phyloP scores from a whole-genome alignment of 768 basidiomycete species.

The Candolleomyces efflorescens region DNA sequence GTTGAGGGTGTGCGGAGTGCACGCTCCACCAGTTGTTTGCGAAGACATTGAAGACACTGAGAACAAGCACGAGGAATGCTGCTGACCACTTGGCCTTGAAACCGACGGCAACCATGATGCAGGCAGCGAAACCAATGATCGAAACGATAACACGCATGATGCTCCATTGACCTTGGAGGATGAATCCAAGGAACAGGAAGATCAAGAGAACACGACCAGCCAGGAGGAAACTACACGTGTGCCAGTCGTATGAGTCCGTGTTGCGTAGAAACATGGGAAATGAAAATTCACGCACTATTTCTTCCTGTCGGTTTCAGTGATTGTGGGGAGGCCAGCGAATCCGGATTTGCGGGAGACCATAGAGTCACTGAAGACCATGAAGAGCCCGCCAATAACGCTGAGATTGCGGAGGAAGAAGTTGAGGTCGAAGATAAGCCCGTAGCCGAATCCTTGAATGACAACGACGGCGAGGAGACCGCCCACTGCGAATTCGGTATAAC shows the following conservation, averaged over 20 bases:
- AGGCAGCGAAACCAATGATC: slow-evolving; percentile 85
- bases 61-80: slow-evolving; percentile 85
- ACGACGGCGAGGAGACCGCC: slow-evolving; percentile 89
- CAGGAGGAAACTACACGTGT: slow-evolving; percentile 79
- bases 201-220: slow-evolving; percentile 96
- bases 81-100: slow-evolving; percentile 99
- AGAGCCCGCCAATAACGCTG: slow-evolving; percentile 93
- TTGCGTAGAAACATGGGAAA: neutral
- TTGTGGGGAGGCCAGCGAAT: slow-evolving; percentile 86
- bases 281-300: slow-evolving; percentile 76
- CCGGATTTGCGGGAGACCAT: slow-evolving; percentile 82
- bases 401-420: slow-evolving; percentile 99
- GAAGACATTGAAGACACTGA: slow-evolving; percentile 95
- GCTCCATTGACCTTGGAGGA: slow-evolving; percentile 90
- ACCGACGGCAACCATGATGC: slow-evolving; percentile 94
- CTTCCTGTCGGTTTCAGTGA: slow-evolving; percentile 94
- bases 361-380: slow-evolving; percentile 99
- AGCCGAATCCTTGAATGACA: slow-evolving; percentile 94
- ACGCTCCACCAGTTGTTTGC: slow-evolving; percentile 99
- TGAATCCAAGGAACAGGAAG: slow-evolving; percentile 98
- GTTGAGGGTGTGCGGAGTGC: slow-evolving; percentile 86
- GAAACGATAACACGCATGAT: slow-evolving; percentile 84
- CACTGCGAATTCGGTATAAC: slow-evolving; percentile 85
- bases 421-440: slow-evolving; percentile 98
- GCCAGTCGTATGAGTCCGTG: neutral